Evolutionary conservation across 2,329 filamentous ascomycete genomes (phyloP).

Genomic region (Fusarium austroafricanum): DNA sequence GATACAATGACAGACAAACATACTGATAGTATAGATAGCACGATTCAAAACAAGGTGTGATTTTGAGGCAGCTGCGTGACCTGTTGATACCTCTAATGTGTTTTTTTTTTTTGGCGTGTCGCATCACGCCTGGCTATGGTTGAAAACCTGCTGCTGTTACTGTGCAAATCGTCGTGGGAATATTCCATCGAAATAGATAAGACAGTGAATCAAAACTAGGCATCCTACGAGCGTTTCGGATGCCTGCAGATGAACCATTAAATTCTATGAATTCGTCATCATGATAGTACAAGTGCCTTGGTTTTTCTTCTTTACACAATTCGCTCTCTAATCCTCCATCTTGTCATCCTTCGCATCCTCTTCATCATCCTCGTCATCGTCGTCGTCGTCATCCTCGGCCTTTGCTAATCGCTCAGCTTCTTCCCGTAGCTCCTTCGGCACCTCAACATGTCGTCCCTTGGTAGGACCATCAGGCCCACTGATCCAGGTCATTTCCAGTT

Average conservation of each 20-base stretch:
- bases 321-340: conserved; percentile 81
- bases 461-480: conserved; percentile 86
- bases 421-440: conserved; percentile 88
- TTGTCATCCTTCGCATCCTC: conserved; percentile 74
- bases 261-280: conserved; percentile 51
- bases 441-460: conserved; percentile 91
- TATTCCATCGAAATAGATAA: conserved; percentile 11
- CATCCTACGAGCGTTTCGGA: conserved; percentile 16
- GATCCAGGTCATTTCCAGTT: conserved; percentile 99
- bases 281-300: conserved; percentile 52
- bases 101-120: too few species aligned
- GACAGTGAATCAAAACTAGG: conserved; percentile 23
- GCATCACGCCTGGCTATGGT: too few species aligned
- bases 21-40: too few species aligned
- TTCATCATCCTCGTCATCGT: conserved; percentile 72
- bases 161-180: too few species aligned
- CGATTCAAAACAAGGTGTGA: too few species aligned
- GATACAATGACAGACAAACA: too few species aligned
- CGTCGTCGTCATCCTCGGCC: conserved; percentile 84
- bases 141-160: too few species aligned
- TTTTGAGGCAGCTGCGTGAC: too few species aligned
- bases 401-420: conserved; percentile 95
- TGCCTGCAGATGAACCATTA: conserved; percentile 48
- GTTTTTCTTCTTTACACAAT: conserved; percentile 35
- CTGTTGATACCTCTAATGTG: too few species aligned